Base-by-base conservation (phyloP, 352 stramenopile species). In the Pilasporangium apinafurcum region DNA sequence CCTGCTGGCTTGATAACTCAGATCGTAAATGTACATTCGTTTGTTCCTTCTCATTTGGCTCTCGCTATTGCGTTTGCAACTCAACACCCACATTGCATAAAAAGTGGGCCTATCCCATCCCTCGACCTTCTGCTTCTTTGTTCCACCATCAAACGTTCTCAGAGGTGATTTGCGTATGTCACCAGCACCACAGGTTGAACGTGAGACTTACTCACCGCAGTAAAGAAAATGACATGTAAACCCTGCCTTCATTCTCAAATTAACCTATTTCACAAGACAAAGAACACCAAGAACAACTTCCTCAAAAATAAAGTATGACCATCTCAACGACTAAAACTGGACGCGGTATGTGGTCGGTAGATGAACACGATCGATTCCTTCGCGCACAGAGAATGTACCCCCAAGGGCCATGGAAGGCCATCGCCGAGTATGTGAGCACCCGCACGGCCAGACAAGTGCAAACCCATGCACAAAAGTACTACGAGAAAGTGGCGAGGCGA, bases 401-500 rank as follows among this genome's bases (percentile, higher is more conserved):
- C 5, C 50, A 52, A n/a, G 60, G 60, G 5, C 60, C 60, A 12
- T 70, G 60, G 60, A 47, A 46, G 12, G 29, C 31, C 14, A 66
- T 70, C 18, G 51, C 60, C 6, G 25, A 48, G 16, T 27, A 24
- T 8, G 56, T 70, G 2, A 42, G 55, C 29, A 70, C 60, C 14
- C 48, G 74, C 14, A 78, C 68, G 27, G 54, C 70, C 6, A 57
- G 74, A 6, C 74, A 86, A 48, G 71, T 83, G 43, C 74, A 86
- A 51, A 83, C 68, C 7, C 59, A 68, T 24, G 54, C 53, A 3
- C 53, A 68, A 37, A 68, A 68, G 44, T 86, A 86, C 51, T 76
- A 81, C 52, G 74, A 86, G 41, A 86, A 86, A 58, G 76, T 86
- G 42, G 65, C 70, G 48, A 63, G 74, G 3, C 57, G 65, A 18